phyloP scores from a whole-genome alignment of 306 rosid species.

The Alnus glutinosa region DNA sequence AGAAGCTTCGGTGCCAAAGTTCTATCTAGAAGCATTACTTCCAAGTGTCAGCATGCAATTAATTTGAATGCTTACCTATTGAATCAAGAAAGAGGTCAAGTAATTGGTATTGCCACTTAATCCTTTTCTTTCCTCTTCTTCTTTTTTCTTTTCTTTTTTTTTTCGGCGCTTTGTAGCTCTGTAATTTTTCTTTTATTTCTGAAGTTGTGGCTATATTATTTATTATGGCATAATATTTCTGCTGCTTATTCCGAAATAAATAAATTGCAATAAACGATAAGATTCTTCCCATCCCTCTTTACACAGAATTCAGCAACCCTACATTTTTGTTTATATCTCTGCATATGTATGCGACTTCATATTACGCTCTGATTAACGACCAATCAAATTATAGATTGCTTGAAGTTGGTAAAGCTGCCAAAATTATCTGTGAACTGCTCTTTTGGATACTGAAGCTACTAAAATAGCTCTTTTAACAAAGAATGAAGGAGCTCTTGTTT shows the following conservation, averaged over 20 bases:
- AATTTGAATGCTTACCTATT: not conserved
- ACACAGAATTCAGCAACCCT: constrained; percentile 4
- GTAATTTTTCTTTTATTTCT: not conserved
- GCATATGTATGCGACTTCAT: not conserved
- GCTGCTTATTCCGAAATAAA: not conserved
- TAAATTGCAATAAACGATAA: not conserved
- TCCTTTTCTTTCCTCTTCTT: not conserved
- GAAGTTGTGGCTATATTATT: not conserved
- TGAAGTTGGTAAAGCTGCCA: not conserved
- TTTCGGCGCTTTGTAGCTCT: not conserved
- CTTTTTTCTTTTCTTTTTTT: not conserved
- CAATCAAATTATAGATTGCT: not conserved
- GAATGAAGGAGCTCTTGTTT: too few species aligned
- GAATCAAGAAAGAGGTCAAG: not conserved
- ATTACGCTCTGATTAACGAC: not conserved
- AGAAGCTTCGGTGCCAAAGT: constrained; percentile 39
- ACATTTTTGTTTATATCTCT: constrained; percentile 4
- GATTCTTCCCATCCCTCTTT: constrained; percentile 7
- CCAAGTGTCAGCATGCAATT: constrained; percentile 14
- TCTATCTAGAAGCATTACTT: constrained; percentile 32
- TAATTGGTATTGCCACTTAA: not conserved
- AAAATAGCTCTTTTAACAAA: too few species aligned
- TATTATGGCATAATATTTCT: not conserved
- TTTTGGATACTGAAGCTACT: too few species aligned
- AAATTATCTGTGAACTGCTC: not conserved